Evolutionary conservation across 805 yeast genomes (phyloP), one percentile per base, ranked within the genome.

Genomic region (Saturnispora dispora): DNA sequence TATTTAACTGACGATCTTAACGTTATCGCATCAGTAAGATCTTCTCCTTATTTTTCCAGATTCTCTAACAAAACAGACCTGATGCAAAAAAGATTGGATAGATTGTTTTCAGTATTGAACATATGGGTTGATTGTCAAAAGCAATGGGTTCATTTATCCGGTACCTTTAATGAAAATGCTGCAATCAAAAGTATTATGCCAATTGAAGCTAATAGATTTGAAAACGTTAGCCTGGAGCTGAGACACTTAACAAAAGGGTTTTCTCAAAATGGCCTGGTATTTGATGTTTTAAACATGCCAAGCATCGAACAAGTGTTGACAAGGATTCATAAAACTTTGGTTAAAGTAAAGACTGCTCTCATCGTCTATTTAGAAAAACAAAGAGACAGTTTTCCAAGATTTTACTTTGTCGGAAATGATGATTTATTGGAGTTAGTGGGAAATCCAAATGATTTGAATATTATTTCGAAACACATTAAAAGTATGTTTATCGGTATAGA

Each of bases 381-480:
- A 62, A 70, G 98, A 55, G 83, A 77, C 41, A 53, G 73, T 1
- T 91, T 85, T 59, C 90, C 96, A 1, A 73, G 97, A 45, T 83
- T 89, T 51, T 89, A 83, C 60, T 90, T 91, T 61, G 69, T 91
- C 27, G 96, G 97, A 5, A 91, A 91, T 62, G 96, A 89, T 53
- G 96, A 91, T 62, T 67, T 91, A 30, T 69, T 91, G 33, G 95
- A 88, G 54, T 76, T 91, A 39, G 76, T 91, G 35, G 96, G 97
- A 2, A 76, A 82, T 48, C 69, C 79, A 0, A 67, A 62, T 5
- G 76, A 82, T 55, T 58, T 78, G 2, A 41, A 45, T 2, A 57
- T 71, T 6, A 70, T 83, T 4, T 80, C 82, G 17, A 74, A 71
- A 45, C 89, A 84, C 59, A 66, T 89, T 47, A 71, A 72, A 45